Evolutionary conservation across 208 protist species (phyloP), one percentile per base, ranked within the genome.

Genomic region (Novymonas esmeraldas): DNA sequence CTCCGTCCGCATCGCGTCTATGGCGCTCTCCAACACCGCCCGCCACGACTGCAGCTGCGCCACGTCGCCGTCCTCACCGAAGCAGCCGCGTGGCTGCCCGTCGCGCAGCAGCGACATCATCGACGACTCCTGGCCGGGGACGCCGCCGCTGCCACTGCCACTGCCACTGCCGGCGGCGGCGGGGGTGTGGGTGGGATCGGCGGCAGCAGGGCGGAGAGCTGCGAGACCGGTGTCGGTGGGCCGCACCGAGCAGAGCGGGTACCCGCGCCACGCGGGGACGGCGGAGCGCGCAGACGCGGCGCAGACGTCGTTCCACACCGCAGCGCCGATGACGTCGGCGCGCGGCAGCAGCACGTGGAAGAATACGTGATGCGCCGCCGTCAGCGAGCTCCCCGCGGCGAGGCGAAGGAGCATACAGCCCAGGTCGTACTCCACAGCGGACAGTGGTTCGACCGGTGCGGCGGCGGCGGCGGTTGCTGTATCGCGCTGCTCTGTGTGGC

Each of bases 1-100:
- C 62, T 90, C 87, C 11, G 68, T 56, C 42, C 82, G 71, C 78
- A 90, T 84, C 61, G 74, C 70, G 42, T 87, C 62, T 59, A 93
- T 89, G 34, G 62, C 79, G 29, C 58, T 68, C 42, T 77, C 38
- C 39, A 93, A 70, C 24, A 69, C 78, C 31, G 80, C 64, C 46
- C 70, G 76, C 68, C 73, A 80, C 20, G 51, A 24, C 58, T 64
- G 52, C 50, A 93, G 75, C 50, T 79, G 72, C 62, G 52, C 44
- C 48, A 85, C 61, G 48, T 93, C 87, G 46, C 76, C 79, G 22
- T 76, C 73, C 34, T 85, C 72, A 4, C 86, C 82, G 31, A 78
- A 81, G 44, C 63, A 63, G 18, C 78, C 58, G 33, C 78, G 77
- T 18, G 42, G 60, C 55, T 83, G 42, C 0, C 86, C 86, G 38